Evolutionary conservation across 2,329 filamentous ascomycete species (phyloP).

Genomic region (Periconia digitata): DNA sequence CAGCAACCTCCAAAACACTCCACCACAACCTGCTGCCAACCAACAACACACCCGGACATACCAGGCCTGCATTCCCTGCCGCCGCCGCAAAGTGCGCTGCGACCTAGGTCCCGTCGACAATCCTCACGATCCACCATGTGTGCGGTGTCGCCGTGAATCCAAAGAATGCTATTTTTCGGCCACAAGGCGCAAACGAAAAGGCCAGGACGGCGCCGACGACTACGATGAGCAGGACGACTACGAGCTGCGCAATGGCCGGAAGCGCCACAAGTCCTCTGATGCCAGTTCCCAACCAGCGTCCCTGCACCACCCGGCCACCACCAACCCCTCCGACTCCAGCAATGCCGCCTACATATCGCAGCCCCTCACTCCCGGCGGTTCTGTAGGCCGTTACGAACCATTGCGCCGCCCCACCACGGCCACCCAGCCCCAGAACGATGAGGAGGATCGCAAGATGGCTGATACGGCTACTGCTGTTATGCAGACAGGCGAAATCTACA

Average conservation of each 20-base stretch:
- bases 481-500: constrained; percentile 72
- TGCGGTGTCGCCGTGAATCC: constrained; percentile 88
- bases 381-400: constrained; percentile 66
- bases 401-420: constrained; percentile 60
- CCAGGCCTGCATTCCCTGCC: constrained; percentile 56
- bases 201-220: constrained; percentile 52
- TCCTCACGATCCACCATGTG: constrained; percentile 89
- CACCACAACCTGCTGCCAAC: constrained; percentile 18
- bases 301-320: constrained; percentile 14
- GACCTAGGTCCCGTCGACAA: constrained; percentile 77
- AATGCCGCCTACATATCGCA: constrained; percentile 39
- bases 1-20: constrained; percentile 21
- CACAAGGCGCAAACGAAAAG: constrained; percentile 88
- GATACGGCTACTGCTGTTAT: constrained; percentile 62
- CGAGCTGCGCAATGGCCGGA: constrained; percentile 71
- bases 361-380: constrained; percentile 68
- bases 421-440: constrained; percentile 36
- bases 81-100: constrained; percentile 60
- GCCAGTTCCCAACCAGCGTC: constrained; percentile 42
- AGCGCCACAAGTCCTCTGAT: constrained; percentile 59
- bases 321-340: constrained; percentile 10
- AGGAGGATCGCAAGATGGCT: constrained; percentile 60
- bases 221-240: constrained; percentile 59
- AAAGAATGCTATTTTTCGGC: constrained; percentile 98
- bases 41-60: constrained; percentile 42